phyloP scores from a whole-genome alignment of 352 stramenopile genomes.

The Pilasporangium apinafurcum region DNA sequence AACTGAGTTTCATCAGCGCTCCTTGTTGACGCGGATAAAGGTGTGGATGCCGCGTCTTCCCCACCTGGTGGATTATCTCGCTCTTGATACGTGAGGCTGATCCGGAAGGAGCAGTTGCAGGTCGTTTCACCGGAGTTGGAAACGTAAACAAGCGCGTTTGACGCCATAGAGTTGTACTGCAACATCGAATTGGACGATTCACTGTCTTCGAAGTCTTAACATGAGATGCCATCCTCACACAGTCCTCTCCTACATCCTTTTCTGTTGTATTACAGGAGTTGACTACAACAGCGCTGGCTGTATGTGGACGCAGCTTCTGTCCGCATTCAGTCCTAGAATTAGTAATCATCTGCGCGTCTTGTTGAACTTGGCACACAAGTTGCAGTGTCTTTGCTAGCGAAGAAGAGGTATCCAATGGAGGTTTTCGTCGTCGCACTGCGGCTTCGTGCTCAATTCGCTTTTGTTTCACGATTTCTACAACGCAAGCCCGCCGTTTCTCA shows the following conservation, averaged over 20 bases:
- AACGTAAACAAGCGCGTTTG: constrained; percentile 41
- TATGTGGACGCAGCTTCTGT: not conserved
- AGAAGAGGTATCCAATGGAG: constrained; percentile 17
- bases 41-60: too few species aligned
- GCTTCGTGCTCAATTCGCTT: constrained; percentile 16
- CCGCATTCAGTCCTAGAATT: not conserved
- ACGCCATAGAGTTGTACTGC: constrained; percentile 35
- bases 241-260: too few species aligned
- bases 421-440: constrained; percentile 24
- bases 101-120: not conserved
- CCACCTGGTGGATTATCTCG: too few species aligned
- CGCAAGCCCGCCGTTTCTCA: constrained; percentile 12
- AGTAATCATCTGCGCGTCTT: constrained; percentile 10
- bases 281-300: not conserved
- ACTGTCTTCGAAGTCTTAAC: not conserved
- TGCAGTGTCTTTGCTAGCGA: constrained; percentile 13
- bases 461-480: constrained; percentile 22
- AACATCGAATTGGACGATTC: constrained; percentile 19
- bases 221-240: not conserved
- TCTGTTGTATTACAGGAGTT: not conserved
- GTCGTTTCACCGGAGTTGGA: constrained; percentile 6
- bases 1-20: constrained; percentile 1
- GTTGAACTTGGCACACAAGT: constrained; percentile 20
- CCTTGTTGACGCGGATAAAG: not conserved
- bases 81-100: not conserved